A percentile compares a stretch with the other conserved stretches of the same genome.
Conservation (phyloP, 2,329 filamentous ascomycete species). For the Scedosporium apiospermum region DNA sequence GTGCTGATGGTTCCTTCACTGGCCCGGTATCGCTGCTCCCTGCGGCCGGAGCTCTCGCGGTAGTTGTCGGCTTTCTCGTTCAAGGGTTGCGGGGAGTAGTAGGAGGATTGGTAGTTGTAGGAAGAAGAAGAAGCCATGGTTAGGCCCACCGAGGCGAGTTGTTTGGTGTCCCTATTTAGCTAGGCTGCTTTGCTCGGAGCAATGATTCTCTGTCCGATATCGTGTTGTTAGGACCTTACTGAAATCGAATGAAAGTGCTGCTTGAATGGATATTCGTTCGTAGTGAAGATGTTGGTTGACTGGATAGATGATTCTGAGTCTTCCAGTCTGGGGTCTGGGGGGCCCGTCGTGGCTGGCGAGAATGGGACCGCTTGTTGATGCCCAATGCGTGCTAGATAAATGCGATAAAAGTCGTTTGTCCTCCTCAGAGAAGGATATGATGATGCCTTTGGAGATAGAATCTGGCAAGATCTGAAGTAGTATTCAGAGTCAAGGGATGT, state of each 20-base stretch:
- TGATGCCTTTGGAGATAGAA: not conserved
- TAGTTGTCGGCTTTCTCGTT: constrained; percentile 7
- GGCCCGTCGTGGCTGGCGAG: too few relatives aligned
- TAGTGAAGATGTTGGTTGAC: not conserved
- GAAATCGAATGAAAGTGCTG: too few relatives aligned
- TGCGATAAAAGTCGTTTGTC: not conserved
- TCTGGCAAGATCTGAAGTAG: not conserved
- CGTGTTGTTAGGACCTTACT: too few relatives aligned
- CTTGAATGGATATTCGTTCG: not conserved
- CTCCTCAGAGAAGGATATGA: not conserved
- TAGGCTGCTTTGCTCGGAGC: not conserved
- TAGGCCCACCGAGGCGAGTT: not conserved
- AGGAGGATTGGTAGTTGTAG: constrained; percentile 4
- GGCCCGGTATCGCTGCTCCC: constrained; percentile 51
- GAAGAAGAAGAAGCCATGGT: constrained; percentile 6
- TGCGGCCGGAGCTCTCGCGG: constrained; percentile 16
- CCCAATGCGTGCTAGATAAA: not conserved
- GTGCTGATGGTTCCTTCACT: constrained; percentile 90
- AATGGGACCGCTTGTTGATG: too few relatives aligned
- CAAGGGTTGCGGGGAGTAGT: not conserved
- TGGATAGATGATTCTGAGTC: too few relatives aligned
- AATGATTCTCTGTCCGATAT: not conserved
- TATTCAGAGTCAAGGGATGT: not conserved
- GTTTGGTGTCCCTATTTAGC: not conserved
- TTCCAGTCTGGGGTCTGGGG: too few relatives aligned